Base-by-base conservation (phyloP, 192 early-diverging fungal genomes). In the Rhizophagus sp. region DNA sequence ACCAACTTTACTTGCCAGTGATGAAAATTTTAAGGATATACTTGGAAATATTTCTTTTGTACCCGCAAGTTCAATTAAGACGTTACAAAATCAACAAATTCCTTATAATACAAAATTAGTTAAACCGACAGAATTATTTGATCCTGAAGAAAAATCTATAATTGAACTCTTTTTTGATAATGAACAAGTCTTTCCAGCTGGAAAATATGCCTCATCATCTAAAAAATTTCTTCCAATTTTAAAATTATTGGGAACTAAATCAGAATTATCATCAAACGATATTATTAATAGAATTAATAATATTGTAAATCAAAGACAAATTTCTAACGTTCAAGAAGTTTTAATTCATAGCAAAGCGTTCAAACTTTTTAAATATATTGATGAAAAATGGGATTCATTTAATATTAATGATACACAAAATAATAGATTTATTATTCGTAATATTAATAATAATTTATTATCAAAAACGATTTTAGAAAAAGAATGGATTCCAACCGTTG, bases 401-500 rank as follows among this genome's bases (percentile, higher is more conserved):
- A 44, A 44, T 44, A 33, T 66, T 17, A 5, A 25, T 8, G 5
- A 66, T 33, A 34, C 41, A 44, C 6, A 33, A 66, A 66, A 66
- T 25, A 13, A 65, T 65, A n/a, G n/a, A 33, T 66, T 66, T 10
- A 33, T 66, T 44, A 33, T 66, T 44, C 41, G 41, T 36, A 36
- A 4, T 36, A 36, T 4, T 36, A 36, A 36, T 36, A 36, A 36
- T 36, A 36, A 5, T 36, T 36, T 36, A 36, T 36, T 36, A 5
- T 36, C 7, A 33, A 33, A 5, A 17, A 67, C 17, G 0, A 67
- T 67, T 19, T 17, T 33, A 6, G 5, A 27, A 24, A 17, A 27
- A 67, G 33, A 67, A 67, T 67, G 65, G 65, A 67, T 67, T 17
- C 65, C 65, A 13, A 67, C 65, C 19, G 17, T 67, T 67, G 30